Evolutionary conservation across 768 basidiomycete species (phyloP).

Genomic region (Kwoniella europaea): DNA sequence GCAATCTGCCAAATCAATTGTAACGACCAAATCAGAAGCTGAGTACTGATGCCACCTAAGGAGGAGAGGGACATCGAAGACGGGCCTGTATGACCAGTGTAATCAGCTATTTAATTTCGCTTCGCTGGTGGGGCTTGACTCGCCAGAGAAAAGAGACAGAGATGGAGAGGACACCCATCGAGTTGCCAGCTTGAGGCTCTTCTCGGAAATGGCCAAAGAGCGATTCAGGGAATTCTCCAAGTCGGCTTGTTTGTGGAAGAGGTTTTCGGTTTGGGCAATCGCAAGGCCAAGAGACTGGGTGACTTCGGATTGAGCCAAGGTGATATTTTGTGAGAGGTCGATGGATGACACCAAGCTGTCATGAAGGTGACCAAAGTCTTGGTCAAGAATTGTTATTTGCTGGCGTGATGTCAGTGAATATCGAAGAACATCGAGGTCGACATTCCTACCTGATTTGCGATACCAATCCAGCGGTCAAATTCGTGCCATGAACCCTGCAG

Average conservation of each 20-base stretch:
- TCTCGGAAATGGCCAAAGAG: neutral
- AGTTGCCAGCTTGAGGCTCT: neutral
- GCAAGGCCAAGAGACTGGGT: neutral
- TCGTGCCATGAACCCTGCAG: neutral
- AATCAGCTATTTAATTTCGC: neutral
- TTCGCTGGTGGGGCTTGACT: neutral
- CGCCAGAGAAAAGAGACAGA: constrained; percentile 15
- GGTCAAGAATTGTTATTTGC: neutral
- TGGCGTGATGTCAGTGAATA: neutral
- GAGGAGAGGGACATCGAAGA: neutral
- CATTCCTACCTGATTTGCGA: neutral
- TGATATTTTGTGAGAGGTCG: constrained; percentile 7
- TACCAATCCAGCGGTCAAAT: neutral
- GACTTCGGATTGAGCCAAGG: constrained; percentile 2
- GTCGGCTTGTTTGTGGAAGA: neutral
- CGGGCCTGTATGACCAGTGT: neutral
- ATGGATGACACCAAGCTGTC: neutral
- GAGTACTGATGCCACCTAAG: neutral
- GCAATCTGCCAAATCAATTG: constrained; percentile 11
- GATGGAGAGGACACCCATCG: neutral
- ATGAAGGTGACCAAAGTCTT: constrained; percentile 4
- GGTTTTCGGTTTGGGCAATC: neutral
- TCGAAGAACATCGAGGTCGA: neutral
- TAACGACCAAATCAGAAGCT: neutral
- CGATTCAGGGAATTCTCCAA: constrained; percentile 11